Evolutionary conservation across 2,329 filamentous ascomycete genomes (phyloP).

Genomic region (Corinectria fuckeliana): DNA sequence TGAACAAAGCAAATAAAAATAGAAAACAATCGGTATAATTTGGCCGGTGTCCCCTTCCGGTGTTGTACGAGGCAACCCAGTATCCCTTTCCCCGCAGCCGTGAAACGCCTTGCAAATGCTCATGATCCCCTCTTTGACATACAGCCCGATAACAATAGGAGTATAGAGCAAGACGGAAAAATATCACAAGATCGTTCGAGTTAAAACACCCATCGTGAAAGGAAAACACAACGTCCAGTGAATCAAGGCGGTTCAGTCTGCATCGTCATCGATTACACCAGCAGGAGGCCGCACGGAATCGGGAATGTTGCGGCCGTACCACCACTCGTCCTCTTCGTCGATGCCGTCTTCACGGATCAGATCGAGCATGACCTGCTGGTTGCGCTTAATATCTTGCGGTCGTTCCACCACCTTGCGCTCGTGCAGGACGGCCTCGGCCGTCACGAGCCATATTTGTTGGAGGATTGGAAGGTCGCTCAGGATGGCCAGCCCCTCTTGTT

Average conservation of each 20-base stretch:
- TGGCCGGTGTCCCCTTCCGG: constrained; percentile 29
- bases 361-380: constrained; percentile 67
- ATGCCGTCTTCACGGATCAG: constrained; percentile 68
- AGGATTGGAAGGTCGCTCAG: constrained; percentile 63
- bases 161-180: constrained; percentile 16
- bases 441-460: constrained; percentile 67
- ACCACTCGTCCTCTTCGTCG: constrained; percentile 67
- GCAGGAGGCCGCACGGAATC: constrained; percentile 60
- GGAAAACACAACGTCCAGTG: constrained; percentile 13
- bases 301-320: constrained; percentile 61
- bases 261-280: constrained; percentile 60
- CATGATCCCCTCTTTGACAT: constrained; percentile 35
- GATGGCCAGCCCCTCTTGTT: constrained; percentile 57
- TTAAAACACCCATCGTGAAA: constrained; percentile 1
- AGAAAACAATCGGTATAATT: constrained; percentile 37
- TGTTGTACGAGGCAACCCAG: constrained; percentile 25
- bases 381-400: constrained; percentile 67
- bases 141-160: constrained; percentile 24
- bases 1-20: constrained; percentile 18
- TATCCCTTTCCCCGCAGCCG: constrained; percentile 29
- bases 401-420: constrained; percentile 64
- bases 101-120: constrained; percentile 43
- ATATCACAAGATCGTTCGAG: constrained; percentile 16
- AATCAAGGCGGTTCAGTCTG: constrained; percentile 39
- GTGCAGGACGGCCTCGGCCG: constrained; percentile 67